Percentiles rank a stretch among this genome's conserved stretches.
Conservation (phyloP, 2,329 filamentous ascomycete genomes). For the Lachnellula arida region DNA sequence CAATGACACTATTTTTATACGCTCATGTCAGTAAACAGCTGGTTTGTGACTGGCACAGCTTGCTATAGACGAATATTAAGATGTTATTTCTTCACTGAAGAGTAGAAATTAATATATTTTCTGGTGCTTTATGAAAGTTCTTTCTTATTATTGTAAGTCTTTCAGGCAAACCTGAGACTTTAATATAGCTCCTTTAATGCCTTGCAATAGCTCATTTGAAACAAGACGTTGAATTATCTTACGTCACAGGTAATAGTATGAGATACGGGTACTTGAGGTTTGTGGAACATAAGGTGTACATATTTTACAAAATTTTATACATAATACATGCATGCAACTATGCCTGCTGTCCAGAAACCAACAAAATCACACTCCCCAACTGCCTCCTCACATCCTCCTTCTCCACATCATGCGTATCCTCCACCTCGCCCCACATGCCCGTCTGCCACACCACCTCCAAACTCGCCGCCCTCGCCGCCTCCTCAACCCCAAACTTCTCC, state of each 20-base stretch:
- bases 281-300: not conserved
- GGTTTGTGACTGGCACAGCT: too few relatives aligned
- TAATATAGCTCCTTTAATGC: too few relatives aligned
- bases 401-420: slow-evolving; percentile 93
- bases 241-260: too few relatives aligned
- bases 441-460: slow-evolving; percentile 91
- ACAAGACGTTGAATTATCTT: too few relatives aligned
- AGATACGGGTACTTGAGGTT: not conserved
- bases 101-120: too few relatives aligned
- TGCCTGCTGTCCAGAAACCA: slow-evolving; percentile 58
- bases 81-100: too few relatives aligned
- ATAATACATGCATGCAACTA: not conserved
- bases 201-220: too few relatives aligned
- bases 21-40: not conserved
- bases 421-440: slow-evolving; percentile 88
- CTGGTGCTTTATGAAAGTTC: too few relatives aligned
- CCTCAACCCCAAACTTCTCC: slow-evolving; percentile 68
- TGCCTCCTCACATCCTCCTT: slow-evolving; percentile 85
- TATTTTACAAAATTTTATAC: not conserved
- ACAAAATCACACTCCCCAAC: slow-evolving; percentile 77
- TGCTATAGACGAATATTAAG: too few relatives aligned
- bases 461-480: slow-evolving; percentile 72
- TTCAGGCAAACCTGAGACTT: too few relatives aligned
- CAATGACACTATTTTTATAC: not conserved
- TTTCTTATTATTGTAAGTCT: too few relatives aligned